Evolutionary conservation across 345 rosid species (phyloP), one percentile per base, ranked within the genome.

Genomic region (Raphanus raphanistrum): DNA sequence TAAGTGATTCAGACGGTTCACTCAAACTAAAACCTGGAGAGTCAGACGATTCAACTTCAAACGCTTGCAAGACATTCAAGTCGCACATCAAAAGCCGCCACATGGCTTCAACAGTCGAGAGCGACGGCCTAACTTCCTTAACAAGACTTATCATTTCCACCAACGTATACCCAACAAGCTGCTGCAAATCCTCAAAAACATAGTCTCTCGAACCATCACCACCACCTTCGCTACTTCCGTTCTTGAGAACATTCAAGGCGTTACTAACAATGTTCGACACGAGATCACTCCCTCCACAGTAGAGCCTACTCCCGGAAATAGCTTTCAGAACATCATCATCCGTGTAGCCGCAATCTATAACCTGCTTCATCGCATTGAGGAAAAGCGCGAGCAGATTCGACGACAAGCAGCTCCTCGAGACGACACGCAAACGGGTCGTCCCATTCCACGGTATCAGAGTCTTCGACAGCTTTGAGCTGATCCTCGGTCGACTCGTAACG

Each of bases 21-120:
- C 84, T 64, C 72, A 76, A 88, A 63, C 67, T 32, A n/a, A 83
- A 45, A 76, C 63, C 29, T 29, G 84, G 73, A 43, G 85, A 83
- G 57, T 71, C 82, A 67, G 71, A 66, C 7, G 36, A 43, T 16
- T 68, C 97, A 88, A 86, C 83, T 74, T 97, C 94, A 89, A 95
- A 92, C 71, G 98, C 98, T 82, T 88, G 96, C n/a, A 97, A 87
- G 25, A 94, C 91, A 86, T 94, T 92, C 97, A 94, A 90, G 86
- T 94, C 98, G 65, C 90, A 92, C 63, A 94, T 87, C 82, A 94
- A 83, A 76, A 94, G 85, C 82, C 95, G 86, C 98, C 98, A 94
- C 97, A 94, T 94, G 63, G 98, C 98, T 84, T 94, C 98, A 70
- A 97, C 98, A 9, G 88, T 90, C 80, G 97, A 90, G 70, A 88